Percentiles rank a stretch among this genome's conserved stretches.
Conservation (phyloP, 331 rosid species). For the Spiraea crenata region DNA sequence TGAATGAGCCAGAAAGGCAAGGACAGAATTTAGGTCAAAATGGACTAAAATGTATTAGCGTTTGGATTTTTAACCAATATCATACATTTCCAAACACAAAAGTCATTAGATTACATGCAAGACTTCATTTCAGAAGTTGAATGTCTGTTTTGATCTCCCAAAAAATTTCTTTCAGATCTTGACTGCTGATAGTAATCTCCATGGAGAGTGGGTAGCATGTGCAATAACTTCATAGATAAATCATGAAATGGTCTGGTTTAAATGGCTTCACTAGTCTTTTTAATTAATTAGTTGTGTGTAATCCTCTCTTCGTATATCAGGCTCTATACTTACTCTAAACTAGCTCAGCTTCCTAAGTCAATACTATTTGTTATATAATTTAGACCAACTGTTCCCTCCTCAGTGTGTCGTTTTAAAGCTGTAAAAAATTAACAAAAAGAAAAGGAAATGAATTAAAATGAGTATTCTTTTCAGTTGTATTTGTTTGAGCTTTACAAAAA, state of each 20-base stretch:
- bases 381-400: not conserved
- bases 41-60: not conserved
- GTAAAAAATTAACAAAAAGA: not conserved
- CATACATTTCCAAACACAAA: no score
- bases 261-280: not conserved
- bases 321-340: not conserved
- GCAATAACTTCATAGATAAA: no score
- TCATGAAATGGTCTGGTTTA: no score
- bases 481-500: not conserved
- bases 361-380: no score
- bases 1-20: not conserved
- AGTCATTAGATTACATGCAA: no score
- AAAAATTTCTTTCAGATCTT: no score
- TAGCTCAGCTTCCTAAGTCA: not conserved
- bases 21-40: not conserved
- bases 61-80: no score
- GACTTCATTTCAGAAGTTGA: no score
- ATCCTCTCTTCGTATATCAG: not conserved
- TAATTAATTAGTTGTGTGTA: not conserved
- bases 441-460: not conserved
- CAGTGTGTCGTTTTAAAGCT: not conserved
- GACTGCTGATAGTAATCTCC: no score
- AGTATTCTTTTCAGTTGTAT: not conserved
- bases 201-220: no score
- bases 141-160: no score